Conservation (phyloP, 768 basidiomycete species). For the Cubamyces lactineus region DNA sequence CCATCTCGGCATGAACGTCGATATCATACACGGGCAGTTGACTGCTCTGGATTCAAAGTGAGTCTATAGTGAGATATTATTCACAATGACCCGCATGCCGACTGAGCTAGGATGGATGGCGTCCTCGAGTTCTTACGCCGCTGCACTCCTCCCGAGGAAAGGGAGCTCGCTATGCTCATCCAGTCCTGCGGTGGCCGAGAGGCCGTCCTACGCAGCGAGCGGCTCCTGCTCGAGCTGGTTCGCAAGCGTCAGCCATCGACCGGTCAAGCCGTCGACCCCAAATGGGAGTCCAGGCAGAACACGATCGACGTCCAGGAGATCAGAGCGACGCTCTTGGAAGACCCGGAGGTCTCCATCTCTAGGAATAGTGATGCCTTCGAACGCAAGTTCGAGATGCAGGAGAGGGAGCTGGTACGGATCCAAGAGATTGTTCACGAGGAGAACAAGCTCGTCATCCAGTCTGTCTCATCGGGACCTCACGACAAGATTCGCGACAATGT, state of each 20-base stretch:
- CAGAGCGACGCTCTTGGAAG: slow-evolving; percentile 9
- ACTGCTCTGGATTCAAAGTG: slow-evolving; percentile 19
- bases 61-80: background rate
- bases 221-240: slow-evolving; percentile 1
- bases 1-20: slow-evolving; percentile 34
- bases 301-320: slow-evolving; percentile 13
- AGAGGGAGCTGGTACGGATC: slow-evolving; percentile 40
- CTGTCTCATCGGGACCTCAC: slow-evolving; percentile 47
- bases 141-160: slow-evolving; percentile 8
- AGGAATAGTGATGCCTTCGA: slow-evolving; percentile 49
- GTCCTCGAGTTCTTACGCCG: background rate
- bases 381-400: slow-evolving; percentile 50
- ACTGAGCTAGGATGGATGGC: background rate
- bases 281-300: background rate
- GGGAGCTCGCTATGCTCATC: slow-evolving; percentile 7
- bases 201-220: background rate
- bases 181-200: background rate
- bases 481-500: slow-evolving; percentile 47
- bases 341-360: slow-evolving; percentile 36
- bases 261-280: background rate
- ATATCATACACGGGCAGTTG: slow-evolving; percentile 26
- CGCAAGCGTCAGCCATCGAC: background rate
- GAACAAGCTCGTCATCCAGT: slow-evolving; percentile 43
- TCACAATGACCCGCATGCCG: background rate
- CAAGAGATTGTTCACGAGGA: slow-evolving; percentile 37